A percentile compares a stretch with the other conserved stretches of the same genome.
Conservation (phyloP, 192 early-diverging fungal genomes). For the Glomus cerebriforme region DNA sequence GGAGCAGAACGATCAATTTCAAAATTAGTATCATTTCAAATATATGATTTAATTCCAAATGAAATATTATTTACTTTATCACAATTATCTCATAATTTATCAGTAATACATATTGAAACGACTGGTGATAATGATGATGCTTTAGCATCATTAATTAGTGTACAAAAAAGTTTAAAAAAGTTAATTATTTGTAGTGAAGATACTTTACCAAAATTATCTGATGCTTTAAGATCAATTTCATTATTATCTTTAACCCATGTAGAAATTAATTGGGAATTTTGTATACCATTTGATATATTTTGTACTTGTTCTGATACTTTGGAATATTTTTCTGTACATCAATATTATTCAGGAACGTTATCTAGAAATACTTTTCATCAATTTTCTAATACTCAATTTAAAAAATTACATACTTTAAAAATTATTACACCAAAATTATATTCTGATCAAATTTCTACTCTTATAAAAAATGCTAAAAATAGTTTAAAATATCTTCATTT, state of each 20-base stretch:
- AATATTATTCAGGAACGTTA: not conserved
- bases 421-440: constrained; percentile 1
- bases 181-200: not conserved
- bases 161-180: not conserved
- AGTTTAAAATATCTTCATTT: not conserved
- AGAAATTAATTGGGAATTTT: constrained; percentile 8
- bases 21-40: not conserved
- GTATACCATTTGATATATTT: not conserved
- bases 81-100: not conserved
- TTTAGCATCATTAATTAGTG: not conserved
- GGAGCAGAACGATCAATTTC: not conserved
- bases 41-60: not conserved
- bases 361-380: not conserved
- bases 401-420: not conserved
- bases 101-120: not conserved
- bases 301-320: not conserved
- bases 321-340: not conserved
- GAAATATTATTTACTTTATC: not conserved
- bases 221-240: not conserved
- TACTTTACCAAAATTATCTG: not conserved
- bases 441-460: not conserved
- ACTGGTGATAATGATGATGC: constrained; percentile 5
- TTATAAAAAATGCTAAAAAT: not conserved
- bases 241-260: not conserved
- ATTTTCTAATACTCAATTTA: not conserved